Base-by-base conservation (phyloP, 2,329 filamentous ascomycete species). In the Dactylonectria estremocensis region DNA sequence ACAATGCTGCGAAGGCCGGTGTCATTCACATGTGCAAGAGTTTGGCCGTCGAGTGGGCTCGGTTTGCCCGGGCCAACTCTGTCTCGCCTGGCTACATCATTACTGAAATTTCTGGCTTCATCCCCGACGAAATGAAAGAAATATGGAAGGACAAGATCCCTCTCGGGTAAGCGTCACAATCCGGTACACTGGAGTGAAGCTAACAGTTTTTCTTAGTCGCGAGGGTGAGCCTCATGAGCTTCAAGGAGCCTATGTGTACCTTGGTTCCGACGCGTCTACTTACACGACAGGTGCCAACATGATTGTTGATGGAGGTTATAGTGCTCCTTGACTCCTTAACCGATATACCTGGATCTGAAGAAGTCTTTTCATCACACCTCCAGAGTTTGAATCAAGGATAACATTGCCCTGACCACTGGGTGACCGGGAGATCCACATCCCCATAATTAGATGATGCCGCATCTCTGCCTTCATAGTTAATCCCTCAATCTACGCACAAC, bases 1-100 rank as follows among this genome's bases (percentile, higher is more conserved):
- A 89, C 76, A 90, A 90, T 67, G 83, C 82, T 3, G 85, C 83
- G 28, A 90, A 90, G 74, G 87, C 88, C 0, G 87, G 83, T 18
- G 82, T 88, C 9, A 86, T 83, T 3, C 88, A 90, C 61, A 81
- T 89, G 40, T 86, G 85, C 57, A 88, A 88, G 74, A n/a, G 40
- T n/a, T n/a, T 40, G 35, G 35, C 35, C 10, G 35, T 40, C 11
- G 35, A 40, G 14, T 40, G 35, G 35, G 35, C 35, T 13, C 35
- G 35, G 35, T 40, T 40, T 40, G 35, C 35, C 14, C 5, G 35
- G 14, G 35, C 35, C 35, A 40, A 40, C 14, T 46, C 45, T 22
- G 9, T 46, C 18, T 14, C 45, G 9, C 18, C 18, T 10, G 18
- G 14, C 3, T 46, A 46, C 45, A 46, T 46, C 11, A 46, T 13